These are phyloP conservation scores for Amauroascus verrucosus DNA, from an alignment of 2,329 filamentous ascomycete species.

Conservation along the genomic window DNA sequence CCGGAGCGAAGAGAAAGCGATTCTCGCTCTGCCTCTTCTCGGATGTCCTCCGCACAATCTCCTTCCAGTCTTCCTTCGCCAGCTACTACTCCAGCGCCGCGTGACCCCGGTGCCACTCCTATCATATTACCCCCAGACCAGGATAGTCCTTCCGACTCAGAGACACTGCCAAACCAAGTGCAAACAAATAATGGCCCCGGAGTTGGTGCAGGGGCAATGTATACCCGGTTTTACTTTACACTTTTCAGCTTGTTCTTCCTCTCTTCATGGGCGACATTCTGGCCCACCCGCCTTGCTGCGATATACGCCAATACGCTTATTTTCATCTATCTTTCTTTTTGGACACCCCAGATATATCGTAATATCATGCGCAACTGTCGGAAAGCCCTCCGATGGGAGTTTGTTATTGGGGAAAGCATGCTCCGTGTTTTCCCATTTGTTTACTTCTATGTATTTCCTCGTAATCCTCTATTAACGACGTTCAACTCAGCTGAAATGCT, in stretches of 20 bases:
- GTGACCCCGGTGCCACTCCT: constrained; percentile 43
- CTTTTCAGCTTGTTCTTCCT: constrained; percentile 49
- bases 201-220: constrained; percentile 47
- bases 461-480: constrained; percentile 72
- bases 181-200: constrained; percentile 27
- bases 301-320: constrained; percentile 53
- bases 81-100: constrained; percentile 37
- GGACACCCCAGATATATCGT: constrained; percentile 82
- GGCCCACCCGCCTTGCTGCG: constrained; percentile 43
- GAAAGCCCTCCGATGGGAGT: constrained; percentile 82
- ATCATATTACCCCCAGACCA: constrained; percentile 52
- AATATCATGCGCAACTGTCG: constrained; percentile 87
- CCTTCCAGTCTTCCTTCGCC: constrained; percentile 29
- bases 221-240: constrained; percentile 52
- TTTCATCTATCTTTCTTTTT: constrained; percentile 76
- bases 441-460: constrained; percentile 70
- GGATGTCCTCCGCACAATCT: neutral
- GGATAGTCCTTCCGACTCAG: constrained; percentile 38
- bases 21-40: constrained; percentile 14
- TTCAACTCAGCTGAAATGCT: constrained; percentile 57
- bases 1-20: constrained; percentile 31
- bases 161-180: constrained; percentile 20
- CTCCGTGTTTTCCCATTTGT: constrained; percentile 68
- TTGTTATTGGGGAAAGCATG: constrained; percentile 71
- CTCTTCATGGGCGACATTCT: constrained; percentile 49